Conservation (phyloP, 768 basidiomycete genomes). For the Hortiboletus flavorubellus region DNA sequence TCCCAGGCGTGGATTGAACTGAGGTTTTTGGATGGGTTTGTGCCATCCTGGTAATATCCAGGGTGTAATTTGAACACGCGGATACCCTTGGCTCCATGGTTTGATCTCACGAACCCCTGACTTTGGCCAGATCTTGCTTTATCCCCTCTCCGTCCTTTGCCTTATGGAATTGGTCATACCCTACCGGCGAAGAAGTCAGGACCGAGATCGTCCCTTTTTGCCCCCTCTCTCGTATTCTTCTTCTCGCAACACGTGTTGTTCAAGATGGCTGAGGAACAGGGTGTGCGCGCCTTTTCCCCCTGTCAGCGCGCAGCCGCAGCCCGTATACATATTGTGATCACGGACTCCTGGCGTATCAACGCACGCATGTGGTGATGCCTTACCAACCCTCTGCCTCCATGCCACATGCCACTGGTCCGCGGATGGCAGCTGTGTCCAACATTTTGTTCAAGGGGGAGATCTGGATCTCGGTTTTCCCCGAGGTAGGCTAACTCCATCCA, state of each 20-base stretch:
- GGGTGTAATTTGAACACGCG: background rate
- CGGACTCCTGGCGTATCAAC: conserved; percentile 2
- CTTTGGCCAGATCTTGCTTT: conserved; percentile 22
- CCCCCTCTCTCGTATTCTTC: conserved; percentile 6
- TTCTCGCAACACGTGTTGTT: conserved; percentile 21
- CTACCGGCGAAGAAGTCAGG: conserved; percentile 4
- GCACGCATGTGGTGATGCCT: conserved; percentile 10
- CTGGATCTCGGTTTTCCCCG: conserved; percentile 17
- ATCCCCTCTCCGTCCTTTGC: conserved; percentile 13
- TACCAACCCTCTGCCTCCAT: background rate
- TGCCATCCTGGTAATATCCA: background rate
- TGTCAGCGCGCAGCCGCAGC: conserved; percentile 11
- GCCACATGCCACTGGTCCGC: background rate
- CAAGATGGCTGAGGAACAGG: conserved; percentile 16
- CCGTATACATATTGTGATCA: background rate
- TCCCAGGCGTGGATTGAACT: background rate
- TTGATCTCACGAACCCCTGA: background rate
- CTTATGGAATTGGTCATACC: conserved; percentile 19
- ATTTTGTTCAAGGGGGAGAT: background rate
- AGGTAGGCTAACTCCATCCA: background rate
- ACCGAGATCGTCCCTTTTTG: conserved; percentile 11
- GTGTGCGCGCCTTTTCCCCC: conserved; percentile 4
- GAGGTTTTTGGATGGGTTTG: background rate
- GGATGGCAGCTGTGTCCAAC: background rate
- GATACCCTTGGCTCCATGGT: conserved; percentile 21